Conservation (phyloP, 371 early-diverging fungal genomes). For the Syncephalis fuscata region DNA sequence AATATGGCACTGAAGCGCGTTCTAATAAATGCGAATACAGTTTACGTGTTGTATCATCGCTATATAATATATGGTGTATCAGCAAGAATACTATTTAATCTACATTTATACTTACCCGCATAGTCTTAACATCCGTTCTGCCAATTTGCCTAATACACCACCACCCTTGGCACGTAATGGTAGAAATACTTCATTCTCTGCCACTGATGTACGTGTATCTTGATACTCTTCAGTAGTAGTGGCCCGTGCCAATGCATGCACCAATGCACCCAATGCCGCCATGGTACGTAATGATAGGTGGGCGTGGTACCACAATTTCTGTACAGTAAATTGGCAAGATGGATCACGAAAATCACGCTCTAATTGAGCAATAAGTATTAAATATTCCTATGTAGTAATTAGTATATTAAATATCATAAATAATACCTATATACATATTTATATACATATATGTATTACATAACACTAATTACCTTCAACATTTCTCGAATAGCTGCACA, state of each 20-base stretch:
- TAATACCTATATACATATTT: background rate
- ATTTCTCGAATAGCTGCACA: slow-evolving; percentile 57
- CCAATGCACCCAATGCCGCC: slow-evolving; percentile 42
- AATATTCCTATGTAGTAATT: slow-evolving; percentile 46
- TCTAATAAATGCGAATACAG: slow-evolving; percentile 60
- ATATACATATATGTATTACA: no score
- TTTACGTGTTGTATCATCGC: slow-evolving; percentile 56
- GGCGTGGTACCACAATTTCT: slow-evolving; percentile 77
- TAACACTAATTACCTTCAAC: slow-evolving; percentile 40
- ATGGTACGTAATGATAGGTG: slow-evolving; percentile 56
- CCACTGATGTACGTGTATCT: background rate
- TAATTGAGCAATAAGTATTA: slow-evolving; percentile 71
- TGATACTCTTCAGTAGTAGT: background rate
- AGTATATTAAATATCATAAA: no score
- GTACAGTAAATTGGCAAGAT: slow-evolving; percentile 54
- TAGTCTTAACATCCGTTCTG: slow-evolving; percentile 33
- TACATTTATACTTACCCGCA: slow-evolving; percentile 32
- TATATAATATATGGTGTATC: slow-evolving; percentile 4
- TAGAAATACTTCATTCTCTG: slow-evolving; percentile 14
- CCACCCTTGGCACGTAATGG: slow-evolving; percentile 40
- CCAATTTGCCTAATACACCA: slow-evolving; percentile 36
- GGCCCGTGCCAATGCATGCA: slow-evolving; percentile 2
- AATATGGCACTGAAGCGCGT: slow-evolving; percentile 64
- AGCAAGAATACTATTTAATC: background rate
- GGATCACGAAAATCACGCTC: slow-evolving; percentile 67